phyloP scores from a whole-genome alignment of 2,329 filamentous ascomycete genomes.

The Thielaviopsis musarum region DNA sequence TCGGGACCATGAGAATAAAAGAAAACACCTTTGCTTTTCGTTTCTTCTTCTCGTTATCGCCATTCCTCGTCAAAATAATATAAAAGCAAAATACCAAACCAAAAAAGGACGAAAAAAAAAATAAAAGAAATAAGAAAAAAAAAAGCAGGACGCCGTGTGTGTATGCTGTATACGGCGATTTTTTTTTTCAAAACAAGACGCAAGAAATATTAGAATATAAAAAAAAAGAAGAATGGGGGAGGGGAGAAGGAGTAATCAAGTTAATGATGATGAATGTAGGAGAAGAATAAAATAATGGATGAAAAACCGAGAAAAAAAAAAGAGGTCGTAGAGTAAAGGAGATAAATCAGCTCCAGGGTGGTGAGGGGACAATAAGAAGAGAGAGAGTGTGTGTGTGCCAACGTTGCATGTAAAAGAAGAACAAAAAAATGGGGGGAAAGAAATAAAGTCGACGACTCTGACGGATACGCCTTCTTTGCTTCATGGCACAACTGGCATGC shows the following conservation, averaged over 20 bases:
- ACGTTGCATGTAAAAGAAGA: not conserved
- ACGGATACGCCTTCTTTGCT: too few relatives aligned
- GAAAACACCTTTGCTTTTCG: not conserved
- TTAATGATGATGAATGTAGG: too few relatives aligned
- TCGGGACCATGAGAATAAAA: not conserved
- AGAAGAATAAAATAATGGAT: not conserved
- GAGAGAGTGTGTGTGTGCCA: not conserved
- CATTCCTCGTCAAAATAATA: not conserved
- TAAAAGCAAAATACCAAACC: not conserved
- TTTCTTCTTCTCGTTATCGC: not conserved
- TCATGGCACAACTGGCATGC: too few relatives aligned
- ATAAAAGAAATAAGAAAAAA: too few relatives aligned
- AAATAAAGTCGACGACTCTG: too few relatives aligned
- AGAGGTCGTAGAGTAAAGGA: not conserved
- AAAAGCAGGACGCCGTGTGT: not conserved
- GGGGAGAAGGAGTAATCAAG: not conserved
- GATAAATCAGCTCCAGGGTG: not conserved
- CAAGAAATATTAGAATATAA: too few relatives aligned
- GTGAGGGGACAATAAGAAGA: not conserved
- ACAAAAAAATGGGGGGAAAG: too few relatives aligned
- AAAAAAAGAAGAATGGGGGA: too few relatives aligned
- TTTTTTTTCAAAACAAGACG: not conserved
- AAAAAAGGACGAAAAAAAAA: not conserved
- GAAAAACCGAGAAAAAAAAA: not conserved
- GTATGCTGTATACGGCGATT: too few relatives aligned